Conservation (phyloP, 768 basidiomycete genomes). For the Asterophora parasitica region DNA sequence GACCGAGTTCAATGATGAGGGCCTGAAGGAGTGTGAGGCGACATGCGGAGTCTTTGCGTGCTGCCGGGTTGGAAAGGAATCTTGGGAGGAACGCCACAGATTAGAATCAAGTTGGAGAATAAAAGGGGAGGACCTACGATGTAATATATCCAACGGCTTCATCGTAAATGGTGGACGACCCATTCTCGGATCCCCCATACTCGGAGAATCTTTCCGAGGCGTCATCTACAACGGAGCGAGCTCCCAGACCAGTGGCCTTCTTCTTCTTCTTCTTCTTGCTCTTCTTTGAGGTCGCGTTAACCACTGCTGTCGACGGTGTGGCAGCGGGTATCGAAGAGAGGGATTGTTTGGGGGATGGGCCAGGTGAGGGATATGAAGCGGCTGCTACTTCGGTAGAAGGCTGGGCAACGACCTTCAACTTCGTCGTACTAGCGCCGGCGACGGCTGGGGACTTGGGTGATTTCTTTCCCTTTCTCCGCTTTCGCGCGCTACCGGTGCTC, state of each 20-base stretch:
- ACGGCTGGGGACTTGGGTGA: not conserved
- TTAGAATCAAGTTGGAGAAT: not conserved
- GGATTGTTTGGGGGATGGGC: constrained; percentile 3
- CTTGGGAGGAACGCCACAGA: constrained; percentile 24
- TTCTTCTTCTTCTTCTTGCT: constrained; percentile 15
- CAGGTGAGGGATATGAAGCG: constrained; percentile 9
- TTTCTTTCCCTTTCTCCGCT: not conserved
- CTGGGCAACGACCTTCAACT: constrained; percentile 3
- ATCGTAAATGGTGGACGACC: constrained; percentile 40
- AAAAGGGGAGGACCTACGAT: constrained; percentile 39
- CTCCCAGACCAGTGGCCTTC: constrained; percentile 23
- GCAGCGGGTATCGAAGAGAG: constrained; percentile 8
- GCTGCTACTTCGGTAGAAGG: constrained; percentile 4
- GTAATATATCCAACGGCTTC: constrained; percentile 59
- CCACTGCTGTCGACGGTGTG: constrained; percentile 9
- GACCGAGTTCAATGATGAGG: constrained; percentile 75
- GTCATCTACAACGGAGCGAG: constrained; percentile 47
- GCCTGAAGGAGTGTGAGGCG: constrained; percentile 65
- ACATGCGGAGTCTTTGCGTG: constrained; percentile 35
- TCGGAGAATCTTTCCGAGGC: constrained; percentile 41
- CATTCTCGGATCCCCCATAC: constrained; percentile 23
- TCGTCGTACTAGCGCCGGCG: constrained; percentile 1
- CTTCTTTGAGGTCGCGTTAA: constrained; percentile 12
- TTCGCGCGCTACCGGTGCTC: not conserved
- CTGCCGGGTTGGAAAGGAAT: constrained; percentile 48